Base-by-base conservation (phyloP, 2,329 filamentous ascomycete species). In the Arthrobotrys iridis region DNA sequence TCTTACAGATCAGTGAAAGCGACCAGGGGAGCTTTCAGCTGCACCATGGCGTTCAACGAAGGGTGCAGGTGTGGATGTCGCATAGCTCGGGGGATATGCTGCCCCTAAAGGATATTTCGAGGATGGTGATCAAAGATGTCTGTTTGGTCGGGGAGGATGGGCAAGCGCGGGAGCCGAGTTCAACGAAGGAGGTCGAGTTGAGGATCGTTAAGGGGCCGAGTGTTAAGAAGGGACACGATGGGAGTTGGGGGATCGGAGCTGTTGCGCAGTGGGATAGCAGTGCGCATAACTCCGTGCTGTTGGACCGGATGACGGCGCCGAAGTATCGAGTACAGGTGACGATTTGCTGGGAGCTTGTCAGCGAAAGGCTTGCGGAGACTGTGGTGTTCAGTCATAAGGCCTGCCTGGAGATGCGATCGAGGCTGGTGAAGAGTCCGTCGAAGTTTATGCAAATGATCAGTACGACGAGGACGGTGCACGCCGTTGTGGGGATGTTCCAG, bases 211-310 rank as follows among this genome's bases (percentile, higher is more conserved):
- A 91, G 30, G 89, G 90, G 52, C 94, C 95, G 0, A 86, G 89
- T 66, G 90, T 97, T 77, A 91, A 90, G 77, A 89, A 91, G 70
- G 96, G 97, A 80, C 88, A 92, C 22, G 96, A 98, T 81, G 95
- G 95, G 37, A 97, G 93, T 0, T 90, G 90, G 35, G 93, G 91
- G 81, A 89, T 97, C 37, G 93, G 90, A 0, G 86, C 98, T 45
- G 87, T 91, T n/a, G 93, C 91, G 0, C 93, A 98, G 80, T 99
- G 95, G 95, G 95, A 99, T 81, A 97, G 94, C 0, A 96, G 93
- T 80, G 86, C 95, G 78, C 95, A 99, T 82, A 90, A 89, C 77
- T 97, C 95, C 4, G 85, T 96, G n/a, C 86, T 98, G 11, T 88
- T 99, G n/a, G 93, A 99, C 82, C 89, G 94, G 24, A 90, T 92